Base-by-base conservation (phyloP, 2,329 filamentous ascomycete genomes). In the Berkeleyomyces rouxiae region DNA sequence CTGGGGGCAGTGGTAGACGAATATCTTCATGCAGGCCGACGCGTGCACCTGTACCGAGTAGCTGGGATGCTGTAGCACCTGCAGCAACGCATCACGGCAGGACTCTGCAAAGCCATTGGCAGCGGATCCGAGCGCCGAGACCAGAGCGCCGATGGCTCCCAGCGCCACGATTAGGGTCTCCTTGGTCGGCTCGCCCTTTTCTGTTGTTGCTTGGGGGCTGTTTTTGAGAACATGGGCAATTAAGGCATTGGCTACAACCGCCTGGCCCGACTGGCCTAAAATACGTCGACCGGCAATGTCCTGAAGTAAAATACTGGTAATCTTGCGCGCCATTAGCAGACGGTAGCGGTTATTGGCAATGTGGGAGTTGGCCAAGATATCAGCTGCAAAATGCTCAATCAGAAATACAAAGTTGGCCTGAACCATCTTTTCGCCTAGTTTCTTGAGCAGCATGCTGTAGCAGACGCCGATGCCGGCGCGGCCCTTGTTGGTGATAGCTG, bases 31-130 rank as follows among this genome's bases (percentile, higher is more conserved):
- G 70, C 90, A 96, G 65, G 88, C 82, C 3, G 93, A 89, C 1
- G 90, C 86, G 69, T 93, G 87, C 2, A 97, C 84, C 70, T 99
- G 93, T 1, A 99, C 93, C 3, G 90, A 93, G 72, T 97, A 97
- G 73, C 90, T 96, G 0, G 91, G 90, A 72, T 99, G 93, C 68
- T 95, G 89, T 36, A 97, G 77, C 4, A 96, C 88, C 71, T 96
- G 90, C 46, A 97, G 77, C 40, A 99, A 76, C 3, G 87, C 87
- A 71, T 99, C 93, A 59, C 92, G 83, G 70, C 90, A 95, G 11
- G 80, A 72, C 66, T 99, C 95, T 6, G 90, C 87, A 68, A 96
- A 84, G 61, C 77, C 78, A 66, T 85, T 88, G 42, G 88, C 82
- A 2, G 91, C 91, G 23, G 92, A 92, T 3, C 91, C 92, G 3